These are phyloP conservation scores for Flaveria ramosissima DNA, from an alignment of 129 eudicot species.

Conservation along the genomic window DNA sequence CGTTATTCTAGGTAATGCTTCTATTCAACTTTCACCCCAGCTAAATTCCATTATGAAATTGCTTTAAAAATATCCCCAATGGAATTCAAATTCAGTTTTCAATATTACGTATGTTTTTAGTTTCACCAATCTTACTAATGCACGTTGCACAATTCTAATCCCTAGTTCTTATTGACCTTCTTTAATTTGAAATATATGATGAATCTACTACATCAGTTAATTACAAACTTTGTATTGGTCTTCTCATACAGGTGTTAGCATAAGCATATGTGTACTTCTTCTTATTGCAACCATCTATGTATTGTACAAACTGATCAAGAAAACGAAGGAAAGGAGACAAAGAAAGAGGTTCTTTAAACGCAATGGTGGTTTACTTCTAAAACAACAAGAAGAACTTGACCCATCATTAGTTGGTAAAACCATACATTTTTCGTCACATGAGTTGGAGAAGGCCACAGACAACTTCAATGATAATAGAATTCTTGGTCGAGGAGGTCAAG, in stretches of 20 bases:
- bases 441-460: slow-evolving; percentile 37
- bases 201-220: too few species aligned
- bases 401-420: slow-evolving; percentile 31
- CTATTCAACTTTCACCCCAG: too few species aligned
- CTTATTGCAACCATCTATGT: neutral
- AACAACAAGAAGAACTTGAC: slow-evolving; percentile 31
- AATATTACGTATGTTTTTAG: too few species aligned
- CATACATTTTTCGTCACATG: slow-evolving; percentile 30
- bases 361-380: slow-evolving; percentile 40
- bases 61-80: too few species aligned
- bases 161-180: too few species aligned
- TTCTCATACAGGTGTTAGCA: slow-evolving; percentile 14
- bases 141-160: too few species aligned
- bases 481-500: neutral
- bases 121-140: too few species aligned
- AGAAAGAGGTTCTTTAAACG: slow-evolving; percentile 28
- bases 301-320: neutral
- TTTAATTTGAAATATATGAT: too few species aligned
- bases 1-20: too few species aligned
- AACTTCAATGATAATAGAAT: neutral
- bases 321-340: slow-evolving; percentile 13
- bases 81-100: too few species aligned
- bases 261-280: slow-evolving; percentile 4
- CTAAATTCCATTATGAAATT: too few species aligned
- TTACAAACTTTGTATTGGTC: too few species aligned